Evolutionary conservation across 768 basidiomycete species (phyloP), one percentile per base, ranked within the genome.

Genomic region (Kwoniella sp.): DNA sequence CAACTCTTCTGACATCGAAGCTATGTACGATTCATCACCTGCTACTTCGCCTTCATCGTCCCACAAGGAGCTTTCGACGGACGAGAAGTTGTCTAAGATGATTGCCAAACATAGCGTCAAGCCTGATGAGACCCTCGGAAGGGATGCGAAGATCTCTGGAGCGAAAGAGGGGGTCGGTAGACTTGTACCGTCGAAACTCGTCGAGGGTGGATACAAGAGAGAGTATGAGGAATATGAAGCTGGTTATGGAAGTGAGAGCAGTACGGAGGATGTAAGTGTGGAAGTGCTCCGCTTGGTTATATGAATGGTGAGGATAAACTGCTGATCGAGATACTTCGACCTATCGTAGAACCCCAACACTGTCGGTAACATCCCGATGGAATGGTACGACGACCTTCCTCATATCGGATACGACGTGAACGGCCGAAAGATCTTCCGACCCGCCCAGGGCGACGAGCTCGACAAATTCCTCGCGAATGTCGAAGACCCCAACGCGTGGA

Each of bases 311-410:
- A 6, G 7, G 33, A 19, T 44, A 30, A 2, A 29, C 40, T 19
- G 40, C 57, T 55, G 26, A 21, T 65, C 1, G 13, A 22, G 33
- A 25, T 36, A 2, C 40, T 24, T 37, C 10, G 17, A 17, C 17
- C 24, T 37, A n/a, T 5, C 10, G 2, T 69, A 98, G 93, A 86
- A 87, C 58, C 90, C 90, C n/a, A 98, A 96, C 77, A 91, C 94
- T 64, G 87, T 96, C 70, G 96, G 96, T 57, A 85, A 95, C 80
- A 83, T 99, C 65, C 96, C 96, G 50, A 89, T 90, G 85, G 93
- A 99, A 75, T 99, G 95, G 93, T 99, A 99, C 80, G 96, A 98
- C 78, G 94, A 98, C 83, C 83, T 99, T 70, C 96, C 96, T n/a
- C 96, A 99, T 81, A 86, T 99, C 76, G 96, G 96, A 50, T 99